phyloP scores from a whole-genome alignment of 345 rosid species.

The Atalantia buxifolia region DNA sequence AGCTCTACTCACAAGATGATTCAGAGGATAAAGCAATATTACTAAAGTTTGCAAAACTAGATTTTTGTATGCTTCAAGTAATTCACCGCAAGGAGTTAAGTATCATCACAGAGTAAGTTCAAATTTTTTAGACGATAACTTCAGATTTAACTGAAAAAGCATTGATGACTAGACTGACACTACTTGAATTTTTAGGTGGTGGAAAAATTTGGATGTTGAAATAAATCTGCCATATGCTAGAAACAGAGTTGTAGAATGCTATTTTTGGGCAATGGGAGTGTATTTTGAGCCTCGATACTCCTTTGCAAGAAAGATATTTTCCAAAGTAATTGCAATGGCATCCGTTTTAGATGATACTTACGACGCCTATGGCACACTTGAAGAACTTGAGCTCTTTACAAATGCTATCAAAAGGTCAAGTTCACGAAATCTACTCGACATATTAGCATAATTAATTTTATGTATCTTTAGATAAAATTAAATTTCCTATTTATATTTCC shows the following conservation, averaged over 20 bases:
- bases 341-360: constrained; percentile 30
- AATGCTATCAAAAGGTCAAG: background rate
- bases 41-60: constrained; percentile 26
- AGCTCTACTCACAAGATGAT: constrained; percentile 13
- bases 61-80: constrained; percentile 14
- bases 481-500: background rate
- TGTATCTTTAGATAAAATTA: too few relatives aligned
- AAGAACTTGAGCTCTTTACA: background rate
- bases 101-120: constrained; percentile 1
- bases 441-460: background rate
- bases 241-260: background rate
- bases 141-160: too few relatives aligned
- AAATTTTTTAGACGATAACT: background rate
- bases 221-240: background rate
- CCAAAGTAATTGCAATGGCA: constrained; percentile 8
- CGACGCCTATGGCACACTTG: constrained; percentile 21
- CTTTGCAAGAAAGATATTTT: background rate
- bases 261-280: background rate
- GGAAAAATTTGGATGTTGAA: constrained; percentile 15
- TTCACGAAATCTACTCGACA: background rate
- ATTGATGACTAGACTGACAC: too few relatives aligned
- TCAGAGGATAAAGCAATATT: background rate
- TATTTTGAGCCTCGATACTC: background rate
- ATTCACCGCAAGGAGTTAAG: constrained; percentile 15
- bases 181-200: constrained; percentile 2